Percentiles rank a stretch among this genome's conserved stretches.
Conservation (phyloP, 177 flowering plant species). For the Tripterygium wilfordii region DNA sequence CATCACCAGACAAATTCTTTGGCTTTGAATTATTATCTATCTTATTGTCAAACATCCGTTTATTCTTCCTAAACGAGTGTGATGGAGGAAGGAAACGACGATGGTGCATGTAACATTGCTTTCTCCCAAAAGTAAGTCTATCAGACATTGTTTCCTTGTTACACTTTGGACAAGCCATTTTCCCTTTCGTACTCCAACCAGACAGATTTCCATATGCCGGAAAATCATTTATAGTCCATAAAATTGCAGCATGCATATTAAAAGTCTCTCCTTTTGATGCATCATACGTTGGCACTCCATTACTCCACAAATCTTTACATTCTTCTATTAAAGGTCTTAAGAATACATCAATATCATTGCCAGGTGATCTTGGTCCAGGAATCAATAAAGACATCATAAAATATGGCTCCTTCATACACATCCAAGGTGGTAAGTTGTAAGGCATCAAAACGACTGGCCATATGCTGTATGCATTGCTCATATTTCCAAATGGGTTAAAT, state of each 20-base stretch:
- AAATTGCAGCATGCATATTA: background rate
- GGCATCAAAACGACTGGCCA: background rate
- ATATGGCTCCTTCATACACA: background rate
- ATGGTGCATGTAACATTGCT: background rate
- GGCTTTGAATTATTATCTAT: too few species aligned
- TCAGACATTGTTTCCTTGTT: background rate
- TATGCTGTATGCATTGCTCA: background rate
- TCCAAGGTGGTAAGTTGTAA: conserved; percentile 1
- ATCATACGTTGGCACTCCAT: background rate
- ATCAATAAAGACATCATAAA: background rate
- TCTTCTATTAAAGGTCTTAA: background rate
- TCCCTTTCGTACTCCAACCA: conserved; percentile 1
- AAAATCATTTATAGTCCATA: conserved; percentile 6
- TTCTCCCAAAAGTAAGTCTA: background rate
- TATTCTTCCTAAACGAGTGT: too few species aligned
- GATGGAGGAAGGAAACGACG: background rate
- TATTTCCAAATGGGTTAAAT: conserved; percentile 1
- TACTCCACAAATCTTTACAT: background rate
- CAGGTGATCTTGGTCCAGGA: background rate
- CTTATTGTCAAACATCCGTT: too few species aligned
- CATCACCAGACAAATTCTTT: too few species aligned
- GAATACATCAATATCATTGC: background rate
- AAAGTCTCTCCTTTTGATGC: background rate
- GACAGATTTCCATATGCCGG: background rate
- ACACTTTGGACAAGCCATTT: background rate